These are phyloP conservation scores for Suhomyces yuchorum DNA, from an alignment of 1,139 yeast species.

Conservation along the genomic window DNA sequence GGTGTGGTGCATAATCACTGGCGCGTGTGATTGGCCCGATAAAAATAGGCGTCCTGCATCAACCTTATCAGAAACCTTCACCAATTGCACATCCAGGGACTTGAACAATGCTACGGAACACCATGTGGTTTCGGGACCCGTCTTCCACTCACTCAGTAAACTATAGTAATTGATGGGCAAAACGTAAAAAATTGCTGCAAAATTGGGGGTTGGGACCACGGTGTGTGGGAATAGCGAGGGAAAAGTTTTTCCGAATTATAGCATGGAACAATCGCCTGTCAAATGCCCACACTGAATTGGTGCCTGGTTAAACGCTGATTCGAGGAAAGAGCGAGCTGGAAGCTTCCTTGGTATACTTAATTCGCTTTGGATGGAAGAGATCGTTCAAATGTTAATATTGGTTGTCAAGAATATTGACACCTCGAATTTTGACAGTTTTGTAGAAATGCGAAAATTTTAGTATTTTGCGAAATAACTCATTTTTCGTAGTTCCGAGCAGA, in stretches of 20 bases:
- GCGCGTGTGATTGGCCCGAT: slow-evolving; percentile 17
- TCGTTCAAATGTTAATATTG: no score
- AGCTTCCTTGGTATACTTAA: no score
- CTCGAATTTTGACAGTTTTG: no score
- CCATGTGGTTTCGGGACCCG: not conserved
- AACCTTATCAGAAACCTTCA: slow-evolving; percentile 4
- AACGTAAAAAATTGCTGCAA: not conserved
- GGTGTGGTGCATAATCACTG: slow-evolving; percentile 13
- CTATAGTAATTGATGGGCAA: not conserved
- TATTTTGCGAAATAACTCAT: no score
- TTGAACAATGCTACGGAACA: not conserved
- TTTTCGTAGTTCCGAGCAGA: no score
- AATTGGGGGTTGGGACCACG: not conserved
- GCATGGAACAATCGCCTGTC: not conserved
- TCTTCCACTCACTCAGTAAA: not conserved
- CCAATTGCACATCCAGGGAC: not conserved
- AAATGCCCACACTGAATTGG: no score
- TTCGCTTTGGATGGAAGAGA: no score
- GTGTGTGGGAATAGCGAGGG: not conserved
- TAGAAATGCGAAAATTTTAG: no score
- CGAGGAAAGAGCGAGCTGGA: no score
- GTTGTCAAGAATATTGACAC: no score
- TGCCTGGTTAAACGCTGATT: no score
- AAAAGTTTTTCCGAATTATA: not conserved
- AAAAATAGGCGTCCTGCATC: slow-evolving; percentile 9